Base-by-base conservation (phyloP, 345 rosid genomes). In the Hevea brasiliensis region DNA sequence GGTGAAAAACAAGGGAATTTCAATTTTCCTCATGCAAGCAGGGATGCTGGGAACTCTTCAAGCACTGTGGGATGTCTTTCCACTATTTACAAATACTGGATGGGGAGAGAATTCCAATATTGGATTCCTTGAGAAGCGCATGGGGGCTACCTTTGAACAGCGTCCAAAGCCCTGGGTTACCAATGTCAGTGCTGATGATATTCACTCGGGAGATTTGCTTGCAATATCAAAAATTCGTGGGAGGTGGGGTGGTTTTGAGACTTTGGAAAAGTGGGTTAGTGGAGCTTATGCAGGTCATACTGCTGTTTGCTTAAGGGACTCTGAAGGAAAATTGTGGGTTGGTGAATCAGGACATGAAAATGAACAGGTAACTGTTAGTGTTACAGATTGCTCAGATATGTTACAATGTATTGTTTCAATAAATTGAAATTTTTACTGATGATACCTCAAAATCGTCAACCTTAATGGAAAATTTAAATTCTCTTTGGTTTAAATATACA, bases 251-350 rank as follows among this genome's bases (percentile, higher is more conserved):
- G 99, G 97, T 65, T 95, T 95, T 81, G 98, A 95, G 87, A 95
- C 98, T 42, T 77, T 95, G 51, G 98, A 95, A 89, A 95, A 95
- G 85, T 93, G 99, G 99, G 99, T 95, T 40, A 95, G 94, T 59
- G 99, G 99, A 75, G 83, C 99, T 41, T 95, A 91, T 85, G 99
- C 98, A 77, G 98, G 99, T 67, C 99, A 93, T 79, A 68, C 87
- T 74, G 97, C 99, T 82, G 82, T 95, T 76, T 93, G 94, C 77
- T 79, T 95, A 29, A 89, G 82, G 87, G 99, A 95, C 81, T 85
- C 93, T 66, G 88, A 91, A 76, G 99, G 99, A 72, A 93, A 89
- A 81, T 78, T 95, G 7, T 95, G 99, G 98, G 89, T 95, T 73
- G 96, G 91, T 74, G 99, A 95, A 84, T 95, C 99, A 10, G 99